Evolutionary conservation across 2,329 filamentous ascomycete species (phyloP).

Genomic region (Neurospora sp.): DNA sequence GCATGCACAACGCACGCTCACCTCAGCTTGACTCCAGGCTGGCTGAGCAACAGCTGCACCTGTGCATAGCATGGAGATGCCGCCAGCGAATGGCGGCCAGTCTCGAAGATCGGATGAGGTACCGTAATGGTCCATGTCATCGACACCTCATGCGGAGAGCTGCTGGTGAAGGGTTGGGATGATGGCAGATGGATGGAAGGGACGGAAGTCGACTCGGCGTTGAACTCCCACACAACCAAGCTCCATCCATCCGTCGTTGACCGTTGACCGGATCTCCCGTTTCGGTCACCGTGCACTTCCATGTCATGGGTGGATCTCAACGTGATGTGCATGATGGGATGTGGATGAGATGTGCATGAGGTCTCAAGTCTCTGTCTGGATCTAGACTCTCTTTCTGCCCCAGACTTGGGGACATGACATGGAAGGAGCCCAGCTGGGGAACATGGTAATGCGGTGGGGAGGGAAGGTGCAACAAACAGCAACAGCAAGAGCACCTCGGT

Average conservation of each 20-base stretch:
- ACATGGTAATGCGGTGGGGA: neutral
- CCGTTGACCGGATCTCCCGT: neutral
- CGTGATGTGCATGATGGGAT: too few species aligned
- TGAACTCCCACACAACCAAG: neutral
- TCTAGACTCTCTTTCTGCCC: neutral
- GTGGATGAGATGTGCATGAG: neutral
- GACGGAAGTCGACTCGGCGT: neutral
- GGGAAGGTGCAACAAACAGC: neutral
- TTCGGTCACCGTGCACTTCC: neutral
- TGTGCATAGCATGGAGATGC: neutral
- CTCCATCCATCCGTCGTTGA: neutral
- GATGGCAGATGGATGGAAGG: neutral
- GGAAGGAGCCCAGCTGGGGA: neutral
- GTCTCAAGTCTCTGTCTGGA: neutral
- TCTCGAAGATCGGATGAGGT: neutral
- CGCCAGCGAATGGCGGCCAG: neutral
- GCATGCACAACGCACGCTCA: neutral
- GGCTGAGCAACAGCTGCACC: neutral
- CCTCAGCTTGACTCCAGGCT: neutral
- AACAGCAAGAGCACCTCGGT: neutral
- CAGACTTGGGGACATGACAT: neutral
- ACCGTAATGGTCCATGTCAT: neutral
- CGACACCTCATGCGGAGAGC: neutral
- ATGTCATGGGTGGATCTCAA: neutral
- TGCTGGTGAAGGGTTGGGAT: neutral